phyloP scores from a whole-genome alignment of 805 yeast species.

The Nakazawaea wickerhamii region DNA sequence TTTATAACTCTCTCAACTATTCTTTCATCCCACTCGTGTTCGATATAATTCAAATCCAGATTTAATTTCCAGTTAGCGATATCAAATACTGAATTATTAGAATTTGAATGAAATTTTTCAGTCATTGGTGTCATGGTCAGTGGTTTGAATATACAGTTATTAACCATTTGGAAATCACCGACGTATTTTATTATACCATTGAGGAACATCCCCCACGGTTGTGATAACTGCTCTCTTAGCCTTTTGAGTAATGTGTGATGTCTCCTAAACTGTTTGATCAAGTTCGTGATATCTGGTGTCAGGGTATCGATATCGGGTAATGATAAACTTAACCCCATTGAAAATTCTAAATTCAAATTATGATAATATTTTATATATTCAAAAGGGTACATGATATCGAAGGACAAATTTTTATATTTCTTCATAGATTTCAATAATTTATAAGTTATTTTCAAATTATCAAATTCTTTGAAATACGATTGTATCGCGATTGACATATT shows the following conservation, averaged over 20 bases:
- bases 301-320: background rate
- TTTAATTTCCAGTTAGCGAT: background rate
- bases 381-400: conserved; percentile 6
- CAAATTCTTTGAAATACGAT: background rate
- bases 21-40: no score
- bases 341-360: background rate
- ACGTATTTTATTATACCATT: background rate
- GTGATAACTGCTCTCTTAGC: no score
- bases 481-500: background rate
- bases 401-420: background rate
- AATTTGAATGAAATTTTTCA: conserved; percentile 1
- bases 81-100: conserved; percentile 1
- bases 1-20: no score
- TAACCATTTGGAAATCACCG: background rate
- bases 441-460: background rate
- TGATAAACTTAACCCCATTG: background rate
- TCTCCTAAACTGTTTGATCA: no score
- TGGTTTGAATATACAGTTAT: background rate
- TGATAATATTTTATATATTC: conserved; percentile 6
- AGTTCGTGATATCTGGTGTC: background rate
- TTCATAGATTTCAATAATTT: background rate
- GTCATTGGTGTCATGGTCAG: background rate
- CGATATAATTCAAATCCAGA: background rate
- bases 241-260: no score
- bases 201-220: background rate